These are phyloP conservation scores for Apostasia shenzhenica DNA, from an alignment of 106 monocot genomes.

Conservation along the genomic window DNA sequence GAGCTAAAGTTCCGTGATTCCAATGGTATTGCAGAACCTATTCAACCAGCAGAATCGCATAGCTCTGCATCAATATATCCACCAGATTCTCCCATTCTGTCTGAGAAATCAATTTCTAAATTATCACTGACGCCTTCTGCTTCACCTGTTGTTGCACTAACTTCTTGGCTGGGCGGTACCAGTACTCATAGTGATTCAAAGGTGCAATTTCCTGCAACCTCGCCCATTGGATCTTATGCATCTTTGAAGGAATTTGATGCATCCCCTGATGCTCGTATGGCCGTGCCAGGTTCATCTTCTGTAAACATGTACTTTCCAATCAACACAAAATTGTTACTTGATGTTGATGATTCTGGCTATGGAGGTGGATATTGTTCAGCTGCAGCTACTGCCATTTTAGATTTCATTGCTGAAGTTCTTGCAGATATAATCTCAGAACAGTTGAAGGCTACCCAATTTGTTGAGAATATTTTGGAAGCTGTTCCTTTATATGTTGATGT, in stretches of 20 bases:
- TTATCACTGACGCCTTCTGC: constrained; percentile 34
- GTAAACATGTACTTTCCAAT: constrained; percentile 54
- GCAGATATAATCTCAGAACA: constrained; percentile 88
- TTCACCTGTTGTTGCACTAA: constrained; percentile 62
- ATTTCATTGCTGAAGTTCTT: constrained; percentile 88
- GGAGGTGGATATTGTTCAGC: constrained; percentile 94
- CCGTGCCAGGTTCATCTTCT: constrained; percentile 31
- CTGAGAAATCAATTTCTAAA: constrained; percentile 69
- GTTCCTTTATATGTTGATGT: constrained; percentile 73
- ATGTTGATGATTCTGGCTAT: constrained; percentile 88
- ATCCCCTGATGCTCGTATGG: constrained; percentile 38
- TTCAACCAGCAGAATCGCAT: constrained; percentile 27
- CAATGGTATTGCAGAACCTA: constrained; percentile 31
- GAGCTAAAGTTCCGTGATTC: constrained; percentile 26
- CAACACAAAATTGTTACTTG: constrained; percentile 61
- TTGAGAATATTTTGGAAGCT: constrained; percentile 77
- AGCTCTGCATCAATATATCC: constrained; percentile 31
- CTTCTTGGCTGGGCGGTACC: constrained; percentile 74
- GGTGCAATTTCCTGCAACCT: constrained; percentile 27
- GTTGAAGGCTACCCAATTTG: constrained; percentile 63
- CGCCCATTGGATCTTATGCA: constrained; percentile 52
- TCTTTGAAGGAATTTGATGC: constrained; percentile 58
- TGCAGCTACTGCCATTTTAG: constrained; percentile 80
- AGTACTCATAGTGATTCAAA: constrained; percentile 44
- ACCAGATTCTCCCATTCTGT: constrained; percentile 62